Conservation (phyloP, 1,284 basidiomycete genomes). For the Sporisorium reilianum region DNA sequence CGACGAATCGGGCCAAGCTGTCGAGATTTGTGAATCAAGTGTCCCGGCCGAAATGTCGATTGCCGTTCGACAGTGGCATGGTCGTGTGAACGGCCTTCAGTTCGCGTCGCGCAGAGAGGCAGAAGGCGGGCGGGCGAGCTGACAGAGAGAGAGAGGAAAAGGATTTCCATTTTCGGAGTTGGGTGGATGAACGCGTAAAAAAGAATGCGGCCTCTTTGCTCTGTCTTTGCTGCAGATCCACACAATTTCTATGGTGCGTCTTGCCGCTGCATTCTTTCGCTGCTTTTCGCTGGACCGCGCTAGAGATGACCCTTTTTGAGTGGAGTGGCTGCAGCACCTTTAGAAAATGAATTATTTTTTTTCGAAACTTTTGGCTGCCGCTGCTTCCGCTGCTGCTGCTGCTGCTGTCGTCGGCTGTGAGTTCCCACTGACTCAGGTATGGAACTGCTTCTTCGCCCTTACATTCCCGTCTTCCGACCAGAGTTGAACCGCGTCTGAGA, state of each 20-base stretch:
- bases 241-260: constrained; percentile 20
- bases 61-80: constrained; percentile 5
- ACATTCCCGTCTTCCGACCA: constrained; percentile 45
- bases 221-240: constrained; percentile 20
- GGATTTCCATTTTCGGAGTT: constrained; percentile 11
- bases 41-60: constrained; percentile 9
- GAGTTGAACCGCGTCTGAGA: constrained; percentile 1
- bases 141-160: too few species aligned
- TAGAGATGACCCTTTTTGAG: constrained; percentile 9
- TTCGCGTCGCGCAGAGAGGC: constrained; percentile 13
- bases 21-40: background rate
- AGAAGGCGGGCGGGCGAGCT: too few species aligned
- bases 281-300: constrained; percentile 11
- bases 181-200: constrained; percentile 10
- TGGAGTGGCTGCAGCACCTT: background rate
- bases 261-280: background rate
- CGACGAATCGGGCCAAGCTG: background rate
- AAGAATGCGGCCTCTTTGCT: background rate
- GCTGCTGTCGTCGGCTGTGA: too few species aligned
- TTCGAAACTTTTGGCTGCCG: constrained; percentile 27
- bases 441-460: constrained; percentile 10
- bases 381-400: too few species aligned
- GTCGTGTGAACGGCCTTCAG: constrained; percentile 20
- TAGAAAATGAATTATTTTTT: constrained; percentile 7
- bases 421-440: background rate